Evolutionary conservation across 345 rosid species (phyloP).

Genomic region (Cardiospermum halicacabum): DNA sequence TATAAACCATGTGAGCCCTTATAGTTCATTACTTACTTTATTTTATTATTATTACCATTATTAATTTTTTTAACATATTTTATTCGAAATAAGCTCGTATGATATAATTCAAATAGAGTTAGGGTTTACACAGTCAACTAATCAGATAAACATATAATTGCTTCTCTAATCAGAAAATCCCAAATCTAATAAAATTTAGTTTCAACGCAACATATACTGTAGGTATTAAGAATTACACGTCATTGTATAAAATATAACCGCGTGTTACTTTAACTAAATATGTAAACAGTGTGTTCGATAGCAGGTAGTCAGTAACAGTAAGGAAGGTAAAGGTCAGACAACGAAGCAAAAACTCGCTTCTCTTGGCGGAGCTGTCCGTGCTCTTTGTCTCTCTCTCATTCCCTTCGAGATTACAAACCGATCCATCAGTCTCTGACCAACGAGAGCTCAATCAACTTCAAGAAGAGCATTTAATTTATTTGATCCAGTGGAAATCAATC

Average conservation of each 20-base stretch:
- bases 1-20: too few relatives aligned
- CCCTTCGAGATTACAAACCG: not conserved
- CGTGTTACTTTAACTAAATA: not conserved
- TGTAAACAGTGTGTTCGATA: not conserved
- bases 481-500: not conserved
- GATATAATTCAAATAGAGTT: too few relatives aligned
- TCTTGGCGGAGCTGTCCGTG: slow-evolving; percentile 17
- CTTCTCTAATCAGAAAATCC: not conserved
- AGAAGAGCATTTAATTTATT: not conserved
- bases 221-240: not conserved
- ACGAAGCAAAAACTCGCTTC: slow-evolving; percentile 10
- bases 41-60: too few relatives aligned
- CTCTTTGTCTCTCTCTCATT: not conserved
- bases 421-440: slow-evolving; percentile 1
- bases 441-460: not conserved
- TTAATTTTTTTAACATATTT: too few relatives aligned
- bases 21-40: too few relatives aligned
- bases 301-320: too few relatives aligned
- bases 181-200: not conserved
- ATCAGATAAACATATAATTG: not conserved
- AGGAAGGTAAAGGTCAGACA: slow-evolving; percentile 7
- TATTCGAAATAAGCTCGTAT: too few relatives aligned
- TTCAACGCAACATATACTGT: too few relatives aligned
- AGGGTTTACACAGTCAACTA: too few relatives aligned
- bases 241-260: not conserved